Percentiles rank a stretch among this genome's conserved stretches.
These are phyloP conservation scores for Pseudozyma tsukubaensis DNA, from an alignment of 1,284 basidiomycete genomes.

Conservation along the genomic window DNA sequence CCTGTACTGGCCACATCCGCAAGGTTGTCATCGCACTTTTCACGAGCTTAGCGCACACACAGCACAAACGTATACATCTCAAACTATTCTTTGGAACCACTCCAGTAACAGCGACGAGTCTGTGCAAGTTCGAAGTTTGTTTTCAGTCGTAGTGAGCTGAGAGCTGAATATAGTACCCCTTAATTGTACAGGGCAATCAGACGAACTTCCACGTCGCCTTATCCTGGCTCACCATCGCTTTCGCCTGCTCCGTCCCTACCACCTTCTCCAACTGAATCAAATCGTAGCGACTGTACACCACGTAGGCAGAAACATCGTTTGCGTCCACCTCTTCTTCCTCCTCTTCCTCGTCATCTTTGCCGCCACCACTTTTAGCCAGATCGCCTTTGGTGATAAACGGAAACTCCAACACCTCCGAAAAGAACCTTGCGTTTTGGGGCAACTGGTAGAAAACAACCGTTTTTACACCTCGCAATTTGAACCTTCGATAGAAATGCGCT, in stretches of 20 bases:
- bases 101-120: neutral
- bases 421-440: slow-evolving; percentile 90
- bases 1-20: neutral
- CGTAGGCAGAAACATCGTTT: slow-evolving; percentile 75
- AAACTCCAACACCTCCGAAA: slow-evolving; percentile 85
- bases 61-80: neutral
- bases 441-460: slow-evolving; percentile 93
- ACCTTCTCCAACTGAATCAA: slow-evolving; percentile 86
- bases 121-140: neutral
- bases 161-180: too few species aligned
- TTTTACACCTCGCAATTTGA: slow-evolving; percentile 77
- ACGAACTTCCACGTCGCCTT: slow-evolving; percentile 60
- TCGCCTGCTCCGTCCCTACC: slow-evolving; percentile 69
- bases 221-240: slow-evolving; percentile 54
- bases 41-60: neutral
- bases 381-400: slow-evolving; percentile 76
- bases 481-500: slow-evolving; percentile 96
- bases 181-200: slow-evolving; percentile 7
- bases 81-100: neutral
- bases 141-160: too few species aligned
- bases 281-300: slow-evolving; percentile 89
- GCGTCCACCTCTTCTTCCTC: slow-evolving; percentile 72
- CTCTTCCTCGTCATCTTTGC: slow-evolving; percentile 8
- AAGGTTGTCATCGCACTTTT: neutral
- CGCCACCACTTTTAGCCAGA: neutral